phyloP scores from a whole-genome alignment of 345 rosid genomes.

The Murraya paniculata region DNA sequence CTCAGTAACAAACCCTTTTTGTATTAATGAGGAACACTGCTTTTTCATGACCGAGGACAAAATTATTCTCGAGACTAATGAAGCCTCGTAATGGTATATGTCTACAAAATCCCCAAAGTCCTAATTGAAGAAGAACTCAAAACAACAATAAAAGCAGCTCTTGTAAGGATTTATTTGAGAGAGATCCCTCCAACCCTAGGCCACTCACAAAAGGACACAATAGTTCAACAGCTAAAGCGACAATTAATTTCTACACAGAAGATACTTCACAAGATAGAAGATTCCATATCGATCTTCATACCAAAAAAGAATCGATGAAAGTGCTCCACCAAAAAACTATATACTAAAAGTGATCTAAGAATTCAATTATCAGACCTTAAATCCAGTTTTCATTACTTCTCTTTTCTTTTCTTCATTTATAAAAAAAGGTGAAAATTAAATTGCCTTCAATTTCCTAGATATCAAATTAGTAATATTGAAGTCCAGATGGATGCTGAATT shows the following conservation, averaged over 20 bases:
- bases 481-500: background rate
- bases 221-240: background rate
- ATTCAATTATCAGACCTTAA: background rate
- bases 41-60: background rate
- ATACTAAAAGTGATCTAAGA: background rate
- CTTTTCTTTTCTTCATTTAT: too few species aligned
- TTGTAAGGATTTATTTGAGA: background rate
- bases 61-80: background rate
- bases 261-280: background rate
- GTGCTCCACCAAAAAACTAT: background rate
- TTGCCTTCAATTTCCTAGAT: background rate
- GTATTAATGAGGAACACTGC: background rate
- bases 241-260: background rate
- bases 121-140: background rate
- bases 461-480: background rate
- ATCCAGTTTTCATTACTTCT: background rate
- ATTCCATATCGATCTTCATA: background rate
- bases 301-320: background rate
- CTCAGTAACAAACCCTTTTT: background rate
- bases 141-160: background rate
- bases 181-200: background rate
- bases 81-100: background rate
- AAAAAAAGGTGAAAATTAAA: background rate
- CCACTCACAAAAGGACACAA: background rate
- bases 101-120: background rate